Conservation (phyloP, 805 yeast genomes). For the Yamadazyma kitorensis region DNA sequence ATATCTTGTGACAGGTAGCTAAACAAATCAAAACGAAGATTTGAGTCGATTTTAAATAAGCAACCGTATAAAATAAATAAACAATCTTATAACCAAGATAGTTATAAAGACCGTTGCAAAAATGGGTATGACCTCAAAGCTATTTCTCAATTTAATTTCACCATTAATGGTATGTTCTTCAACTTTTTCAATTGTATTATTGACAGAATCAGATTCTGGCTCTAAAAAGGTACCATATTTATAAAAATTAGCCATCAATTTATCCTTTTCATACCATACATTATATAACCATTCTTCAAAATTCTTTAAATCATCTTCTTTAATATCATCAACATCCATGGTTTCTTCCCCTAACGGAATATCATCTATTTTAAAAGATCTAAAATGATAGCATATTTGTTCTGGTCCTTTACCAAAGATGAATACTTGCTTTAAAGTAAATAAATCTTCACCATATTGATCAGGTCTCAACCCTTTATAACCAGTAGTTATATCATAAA, state of each 20-base stretch:
- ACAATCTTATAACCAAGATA: constrained; percentile 11
- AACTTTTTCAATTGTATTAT: constrained; percentile 10
- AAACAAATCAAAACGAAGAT: too few species aligned
- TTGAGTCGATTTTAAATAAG: too few species aligned
- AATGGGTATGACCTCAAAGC: constrained; percentile 14
- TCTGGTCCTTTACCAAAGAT: constrained; percentile 72
- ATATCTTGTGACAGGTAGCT: too few species aligned
- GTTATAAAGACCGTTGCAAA: constrained; percentile 10
- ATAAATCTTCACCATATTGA: constrained; percentile 76
- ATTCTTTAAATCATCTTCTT: constrained; percentile 37
- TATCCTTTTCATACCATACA: constrained; percentile 79
- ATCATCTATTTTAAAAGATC: constrained; percentile 53
- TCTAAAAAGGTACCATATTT: constrained; percentile 49
- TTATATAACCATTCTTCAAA: constrained; percentile 76
- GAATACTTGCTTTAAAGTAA: constrained; percentile 61
- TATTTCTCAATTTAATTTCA: constrained; percentile 21
- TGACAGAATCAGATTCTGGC: constrained; percentile 6
- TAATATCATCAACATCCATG: constrained; percentile 40
- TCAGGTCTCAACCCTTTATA: constrained; percentile 65
- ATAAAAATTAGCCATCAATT: constrained; percentile 59
- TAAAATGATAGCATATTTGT: constrained; percentile 60
- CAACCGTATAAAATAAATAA: too few species aligned
- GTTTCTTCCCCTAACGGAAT: constrained; percentile 55
- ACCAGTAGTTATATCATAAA: constrained; percentile 83
- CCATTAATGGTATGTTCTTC: constrained; percentile 21